Evolutionary conservation across 2,329 filamentous ascomycete genomes (phyloP).

Genomic region (Aureobasidium sp.): DNA sequence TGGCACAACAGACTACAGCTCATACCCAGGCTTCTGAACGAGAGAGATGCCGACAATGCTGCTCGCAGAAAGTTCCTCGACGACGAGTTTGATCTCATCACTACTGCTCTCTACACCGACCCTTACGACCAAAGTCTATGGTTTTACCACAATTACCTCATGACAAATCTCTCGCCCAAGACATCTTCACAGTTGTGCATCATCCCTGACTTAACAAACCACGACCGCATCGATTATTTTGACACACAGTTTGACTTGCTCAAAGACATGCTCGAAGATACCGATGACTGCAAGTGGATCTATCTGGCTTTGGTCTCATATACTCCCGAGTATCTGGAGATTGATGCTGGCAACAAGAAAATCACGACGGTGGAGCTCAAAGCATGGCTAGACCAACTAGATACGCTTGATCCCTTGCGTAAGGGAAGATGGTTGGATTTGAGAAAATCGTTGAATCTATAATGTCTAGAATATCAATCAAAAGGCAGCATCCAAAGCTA

Average conservation of each 20-base stretch:
- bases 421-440: constrained; percentile 70
- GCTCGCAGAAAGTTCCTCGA: constrained; percentile 65
- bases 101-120: constrained; percentile 74
- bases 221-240: constrained; percentile 61
- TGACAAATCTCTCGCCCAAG: constrained; percentile 57
- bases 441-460: constrained; percentile 43
- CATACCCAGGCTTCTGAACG: constrained; percentile 66
- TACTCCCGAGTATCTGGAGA: constrained; percentile 53
- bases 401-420: constrained; percentile 65
- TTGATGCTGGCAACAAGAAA: constrained; percentile 34
- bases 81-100: constrained; percentile 67
- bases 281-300: constrained; percentile 74
- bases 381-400: constrained; percentile 56
- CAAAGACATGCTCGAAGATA: constrained; percentile 59
- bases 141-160: constrained; percentile 90
- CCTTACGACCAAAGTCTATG: constrained; percentile 93
- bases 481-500: neutral
- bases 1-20: constrained; percentile 89
- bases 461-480: constrained; percentile 31
- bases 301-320: constrained; percentile 81
- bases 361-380: constrained; percentile 41
- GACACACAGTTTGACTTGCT: constrained; percentile 67
- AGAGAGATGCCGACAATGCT: constrained; percentile 57
- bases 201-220: constrained; percentile 53
- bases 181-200: constrained; percentile 51